phyloP scores from a whole-genome alignment of 116 monocot genomes.

The Zostera marina region DNA sequence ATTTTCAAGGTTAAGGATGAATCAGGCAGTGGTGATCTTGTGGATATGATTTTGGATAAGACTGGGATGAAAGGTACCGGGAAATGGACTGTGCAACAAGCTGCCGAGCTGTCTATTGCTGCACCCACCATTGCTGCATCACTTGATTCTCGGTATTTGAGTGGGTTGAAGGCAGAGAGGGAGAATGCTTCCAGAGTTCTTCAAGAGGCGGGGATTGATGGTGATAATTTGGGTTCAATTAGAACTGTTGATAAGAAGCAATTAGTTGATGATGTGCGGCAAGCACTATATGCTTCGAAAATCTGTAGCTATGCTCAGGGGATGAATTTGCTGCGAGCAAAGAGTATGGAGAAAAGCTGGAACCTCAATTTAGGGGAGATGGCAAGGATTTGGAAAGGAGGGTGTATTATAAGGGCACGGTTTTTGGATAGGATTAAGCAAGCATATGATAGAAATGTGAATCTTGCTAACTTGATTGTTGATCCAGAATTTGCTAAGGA shows the following conservation, averaged over 20 bases:
- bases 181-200: conserved; percentile 15
- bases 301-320: conserved; percentile 43
- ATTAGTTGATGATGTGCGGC: conserved; percentile 26
- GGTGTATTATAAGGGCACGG: conserved; percentile 33
- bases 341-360: conserved; percentile 35
- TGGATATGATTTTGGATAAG: conserved; percentile 24
- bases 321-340: conserved; percentile 25
- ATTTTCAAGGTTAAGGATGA: conserved; percentile 17
- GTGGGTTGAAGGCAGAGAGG: conserved; percentile 23
- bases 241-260: conserved; percentile 17
- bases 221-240: neutral
- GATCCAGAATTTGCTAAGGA: conserved; percentile 28
- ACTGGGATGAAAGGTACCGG: conserved; percentile 29
- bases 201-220: conserved; percentile 15
- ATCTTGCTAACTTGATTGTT: conserved; percentile 19
- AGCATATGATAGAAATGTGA: conserved; percentile 23
- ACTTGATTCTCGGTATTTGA: conserved; percentile 18
- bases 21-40: conserved; percentile 9
- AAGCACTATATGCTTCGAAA: conserved; percentile 35
- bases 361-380: conserved; percentile 27
- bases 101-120: conserved; percentile 17
- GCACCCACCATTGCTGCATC: conserved; percentile 21
- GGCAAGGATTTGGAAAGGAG: conserved; percentile 40
- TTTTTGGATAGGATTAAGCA: conserved; percentile 39
- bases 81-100: conserved; percentile 26